Conservation (phyloP, 805 yeast genomes). For the Ogataea degrootiae region DNA sequence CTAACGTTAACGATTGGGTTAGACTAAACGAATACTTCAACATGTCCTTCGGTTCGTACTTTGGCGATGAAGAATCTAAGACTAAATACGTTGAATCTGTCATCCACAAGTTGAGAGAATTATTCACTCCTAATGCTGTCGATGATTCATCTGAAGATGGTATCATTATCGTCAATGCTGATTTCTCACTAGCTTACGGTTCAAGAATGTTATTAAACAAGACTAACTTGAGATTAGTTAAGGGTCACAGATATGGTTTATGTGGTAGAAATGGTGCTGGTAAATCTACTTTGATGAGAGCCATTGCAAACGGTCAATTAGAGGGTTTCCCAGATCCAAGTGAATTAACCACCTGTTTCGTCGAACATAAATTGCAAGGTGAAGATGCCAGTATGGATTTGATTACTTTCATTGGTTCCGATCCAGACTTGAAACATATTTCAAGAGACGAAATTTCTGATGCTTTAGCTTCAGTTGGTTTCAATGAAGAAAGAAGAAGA, state of each 20-base stretch:
- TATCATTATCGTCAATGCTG: constrained; percentile 86
- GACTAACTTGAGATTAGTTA: constrained; percentile 78
- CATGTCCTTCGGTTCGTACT: constrained; percentile 33
- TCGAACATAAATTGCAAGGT: constrained; percentile 95
- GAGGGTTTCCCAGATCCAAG: constrained; percentile 95
- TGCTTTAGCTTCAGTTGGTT: constrained; percentile 84
- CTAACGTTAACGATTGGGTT: constrained; percentile 72
- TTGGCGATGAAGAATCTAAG: constrained; percentile 31
- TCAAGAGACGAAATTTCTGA: constrained; percentile 64
- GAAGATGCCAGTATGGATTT: constrained; percentile 88
- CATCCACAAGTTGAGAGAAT: constrained; percentile 46
- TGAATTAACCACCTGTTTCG: constrained; percentile 87
- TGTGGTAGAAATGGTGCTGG: constrained; percentile 99
- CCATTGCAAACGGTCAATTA: constrained; percentile 92
- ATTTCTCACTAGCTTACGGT: constrained; percentile 95
- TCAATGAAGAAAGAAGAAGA: constrained; percentile 81
- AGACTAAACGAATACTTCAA: constrained; percentile 52
- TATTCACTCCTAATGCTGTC: constrained; percentile 48
- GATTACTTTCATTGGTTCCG: constrained; percentile 82
- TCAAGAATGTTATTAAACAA: constrained; percentile 94
- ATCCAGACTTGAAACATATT: constrained; percentile 69
- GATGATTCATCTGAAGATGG: constrained; percentile 72
- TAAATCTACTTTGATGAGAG: constrained; percentile 94
- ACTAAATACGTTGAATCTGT: constrained; percentile 39
- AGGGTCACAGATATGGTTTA: constrained; percentile 96